A percentile compares a stretch with the other conserved stretches of the same genome.
phyloP scores from a whole-genome alignment of 768 basidiomycete genomes.

The Nidularia sp. region DNA sequence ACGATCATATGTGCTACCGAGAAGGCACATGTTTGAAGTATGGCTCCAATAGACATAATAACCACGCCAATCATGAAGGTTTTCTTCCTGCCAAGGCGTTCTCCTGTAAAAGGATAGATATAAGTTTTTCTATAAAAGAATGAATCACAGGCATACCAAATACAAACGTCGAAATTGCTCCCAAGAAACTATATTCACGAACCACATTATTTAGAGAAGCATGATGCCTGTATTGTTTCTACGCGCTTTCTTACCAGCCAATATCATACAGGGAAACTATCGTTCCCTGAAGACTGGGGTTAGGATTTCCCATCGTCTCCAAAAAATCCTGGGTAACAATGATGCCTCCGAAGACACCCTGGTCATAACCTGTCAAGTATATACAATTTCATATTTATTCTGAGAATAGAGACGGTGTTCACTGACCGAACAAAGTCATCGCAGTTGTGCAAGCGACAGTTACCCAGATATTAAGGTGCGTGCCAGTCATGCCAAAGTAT shows the following conservation, averaged over 20 bases:
- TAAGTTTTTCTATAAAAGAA: background rate
- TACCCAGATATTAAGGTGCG: slow-evolving; percentile 39
- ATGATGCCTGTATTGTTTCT: background rate
- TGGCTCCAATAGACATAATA: slow-evolving; percentile 50
- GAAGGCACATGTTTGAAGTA: slow-evolving; percentile 43
- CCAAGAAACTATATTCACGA: slow-evolving; percentile 29
- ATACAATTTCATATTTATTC: background rate
- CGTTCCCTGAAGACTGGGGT: slow-evolving; percentile 39
- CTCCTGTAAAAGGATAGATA: slow-evolving; percentile 18
- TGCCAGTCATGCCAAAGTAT: slow-evolving; percentile 42
- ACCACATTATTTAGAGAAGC: background rate
- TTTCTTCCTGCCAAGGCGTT: slow-evolving; percentile 39
- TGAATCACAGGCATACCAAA: slow-evolving; percentile 20
- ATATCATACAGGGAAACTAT: slow-evolving; percentile 51
- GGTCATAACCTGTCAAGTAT: slow-evolving; percentile 38
- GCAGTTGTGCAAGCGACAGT: slow-evolving; percentile 48
- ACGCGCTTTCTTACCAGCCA: slow-evolving; percentile 29
- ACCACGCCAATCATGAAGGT: slow-evolving; percentile 45
- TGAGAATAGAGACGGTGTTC: background rate
- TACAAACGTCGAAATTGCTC: slow-evolving; percentile 38
- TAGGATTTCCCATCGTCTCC: slow-evolving; percentile 42
- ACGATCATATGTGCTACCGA: slow-evolving; percentile 45
- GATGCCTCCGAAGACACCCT: slow-evolving; percentile 50
- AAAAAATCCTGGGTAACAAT: slow-evolving; percentile 44
- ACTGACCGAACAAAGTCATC: slow-evolving; percentile 46